Evolutionary conservation across 140 eudicot species (phyloP), one percentile per base, ranked within the genome.

Genomic region (Flaveria floridana): DNA sequence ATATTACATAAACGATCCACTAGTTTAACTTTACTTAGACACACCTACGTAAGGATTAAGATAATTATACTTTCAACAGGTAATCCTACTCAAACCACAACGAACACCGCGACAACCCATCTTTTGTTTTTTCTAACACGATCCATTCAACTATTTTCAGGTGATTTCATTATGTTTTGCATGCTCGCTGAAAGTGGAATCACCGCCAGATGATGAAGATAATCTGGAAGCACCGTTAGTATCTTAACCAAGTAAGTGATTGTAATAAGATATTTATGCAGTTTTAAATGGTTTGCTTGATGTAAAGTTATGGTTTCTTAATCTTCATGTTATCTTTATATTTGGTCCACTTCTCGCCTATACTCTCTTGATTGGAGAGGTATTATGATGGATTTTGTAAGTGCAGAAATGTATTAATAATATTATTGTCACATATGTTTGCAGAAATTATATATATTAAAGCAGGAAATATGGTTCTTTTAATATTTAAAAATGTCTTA

Each of bases 211-310:
- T 8, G 72, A 79, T 11, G 76, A 11, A 63, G 88, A 87, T 75
- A 84, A 70, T 78, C 68, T 81, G 53, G 95, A 89, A 75, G 81
- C 89, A 28, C 95, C 98, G 10, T 87, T 92, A 14, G 48, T 92
- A 39, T 86, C 96, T 44, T 87, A 78, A 87, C 72, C 10, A 44
- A 15, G 71, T 48, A 71, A 16, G 68, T 66, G 72, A 26, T 59
- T 37, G 15, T 74, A 39, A 48, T 71, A 70, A 57, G 55, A 70
- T 70, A 20, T 62, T 39, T 18, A 34, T 46, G 77, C 23, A 10
- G 34, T 44, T 68, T 2, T 68, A 19, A 20, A 68, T 68, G 57
- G 34, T 42, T 68, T 68, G 56, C 18, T 68, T 44, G 44, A 13
- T 68, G 72, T 42, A 68, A 16, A 66, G 18, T 61, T 18, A 66